Evolutionary conservation across 139 green algal species (phyloP).

Genomic region (Volvox africanus): DNA sequence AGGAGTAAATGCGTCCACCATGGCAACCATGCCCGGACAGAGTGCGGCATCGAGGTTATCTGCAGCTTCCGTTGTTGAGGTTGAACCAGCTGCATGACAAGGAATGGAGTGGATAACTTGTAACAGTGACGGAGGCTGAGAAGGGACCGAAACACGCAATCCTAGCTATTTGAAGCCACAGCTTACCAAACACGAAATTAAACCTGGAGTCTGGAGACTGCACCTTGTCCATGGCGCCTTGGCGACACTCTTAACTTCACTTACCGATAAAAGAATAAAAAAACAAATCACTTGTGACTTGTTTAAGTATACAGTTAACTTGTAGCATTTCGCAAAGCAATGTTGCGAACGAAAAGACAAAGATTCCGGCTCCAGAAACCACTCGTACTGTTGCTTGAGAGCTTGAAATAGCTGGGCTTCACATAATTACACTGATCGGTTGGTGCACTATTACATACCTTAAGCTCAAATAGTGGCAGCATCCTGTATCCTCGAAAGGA

Average conservation of each 20-base stretch:
- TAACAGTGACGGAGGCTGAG: not conserved
- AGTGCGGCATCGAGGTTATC: too few species aligned
- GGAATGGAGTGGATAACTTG: not conserved
- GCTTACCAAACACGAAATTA: slow-evolving; percentile 1
- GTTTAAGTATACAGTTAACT: not conserved
- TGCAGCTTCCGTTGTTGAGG: too few species aligned
- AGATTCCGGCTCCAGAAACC: not conserved
- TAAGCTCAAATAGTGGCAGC: too few species aligned
- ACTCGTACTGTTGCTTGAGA: not conserved
- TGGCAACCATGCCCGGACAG: too few species aligned
- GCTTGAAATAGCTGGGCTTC: too few species aligned
- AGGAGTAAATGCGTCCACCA: too few species aligned
- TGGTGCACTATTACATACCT: too few species aligned
- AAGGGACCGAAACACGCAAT: not conserved
- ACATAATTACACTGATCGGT: too few species aligned
- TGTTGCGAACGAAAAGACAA: not conserved
- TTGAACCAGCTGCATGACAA: not conserved
- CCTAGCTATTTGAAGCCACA: not conserved
- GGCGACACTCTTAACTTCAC: not conserved
- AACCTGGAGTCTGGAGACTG: not conserved
- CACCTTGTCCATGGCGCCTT: not conserved
- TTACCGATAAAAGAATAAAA: not conserved
- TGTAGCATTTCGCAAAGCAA: not conserved
- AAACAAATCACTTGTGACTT: not conserved
- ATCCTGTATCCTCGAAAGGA: not conserved